Conservation (phyloP, 176 grass and related monocot species). For the Thinopyrum elongatum region DNA sequence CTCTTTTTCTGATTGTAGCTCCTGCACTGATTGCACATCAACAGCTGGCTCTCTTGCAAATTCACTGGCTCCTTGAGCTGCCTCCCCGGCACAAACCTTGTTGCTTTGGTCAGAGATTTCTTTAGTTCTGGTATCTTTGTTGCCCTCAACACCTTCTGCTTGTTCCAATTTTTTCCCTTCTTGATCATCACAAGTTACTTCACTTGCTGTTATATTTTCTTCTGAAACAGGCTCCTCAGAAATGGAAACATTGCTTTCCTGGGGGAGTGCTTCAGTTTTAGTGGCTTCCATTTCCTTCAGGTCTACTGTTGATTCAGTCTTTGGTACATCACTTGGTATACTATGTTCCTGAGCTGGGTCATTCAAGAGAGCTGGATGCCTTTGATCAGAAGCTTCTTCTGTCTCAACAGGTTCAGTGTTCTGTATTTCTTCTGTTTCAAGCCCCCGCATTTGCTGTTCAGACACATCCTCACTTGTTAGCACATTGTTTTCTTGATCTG, state of each 20-base stretch:
- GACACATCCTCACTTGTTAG: conserved; percentile 13
- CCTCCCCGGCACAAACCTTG: not conserved
- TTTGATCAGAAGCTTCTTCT: conserved; percentile 19
- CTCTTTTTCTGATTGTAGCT: conserved; percentile 14
- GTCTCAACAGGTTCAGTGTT: conserved; percentile 27
- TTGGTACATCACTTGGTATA: not conserved
- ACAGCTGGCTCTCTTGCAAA: not conserved
- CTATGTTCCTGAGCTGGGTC: conserved; percentile 20
- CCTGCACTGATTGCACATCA: conserved; percentile 20
- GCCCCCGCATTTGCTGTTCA: not conserved
- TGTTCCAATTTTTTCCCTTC: not conserved
- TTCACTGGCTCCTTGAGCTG: too few relatives aligned
- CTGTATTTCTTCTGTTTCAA: conserved; percentile 43
- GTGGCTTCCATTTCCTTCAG: conserved; percentile 1
- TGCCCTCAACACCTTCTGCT: not conserved
- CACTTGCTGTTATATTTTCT: conserved; percentile 28
- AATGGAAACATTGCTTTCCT: conserved; percentile 21
- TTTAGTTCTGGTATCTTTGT: conserved; percentile 14
- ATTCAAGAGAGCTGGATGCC: not conserved
- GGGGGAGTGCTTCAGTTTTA: not conserved
- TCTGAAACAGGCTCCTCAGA: conserved; percentile 25
- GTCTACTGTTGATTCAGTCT: not conserved
- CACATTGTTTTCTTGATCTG: conserved; percentile 18
- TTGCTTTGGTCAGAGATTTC: conserved; percentile 4
- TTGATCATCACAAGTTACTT: conserved; percentile 14